Percentiles rank a stretch among this genome's conserved stretches.
Evolutionary conservation across 441 rosid species (phyloP).

Genomic region (Gossypium aridum): DNA sequence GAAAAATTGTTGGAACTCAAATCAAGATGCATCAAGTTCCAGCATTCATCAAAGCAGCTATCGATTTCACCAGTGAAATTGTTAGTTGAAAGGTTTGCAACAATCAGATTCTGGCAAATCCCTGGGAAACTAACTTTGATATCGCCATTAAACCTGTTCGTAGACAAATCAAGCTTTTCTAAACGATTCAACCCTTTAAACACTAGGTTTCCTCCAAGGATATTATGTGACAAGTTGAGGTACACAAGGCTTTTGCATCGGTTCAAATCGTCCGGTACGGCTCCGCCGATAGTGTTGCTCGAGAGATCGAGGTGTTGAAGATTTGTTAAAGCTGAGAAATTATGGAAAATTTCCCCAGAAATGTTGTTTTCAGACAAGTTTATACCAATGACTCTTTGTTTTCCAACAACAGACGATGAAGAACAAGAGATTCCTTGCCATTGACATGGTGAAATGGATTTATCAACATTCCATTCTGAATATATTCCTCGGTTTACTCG

Average conservation of each 20-base stretch:
- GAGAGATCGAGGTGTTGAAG: conserved; percentile 72
- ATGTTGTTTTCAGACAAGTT: conserved; percentile 40
- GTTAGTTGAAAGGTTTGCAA: conserved; percentile 60
- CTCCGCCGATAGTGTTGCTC: conserved; percentile 45
- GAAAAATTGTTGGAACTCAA: conserved; percentile 52
- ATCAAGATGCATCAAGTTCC: conserved; percentile 50
- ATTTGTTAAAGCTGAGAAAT: conserved; percentile 65
- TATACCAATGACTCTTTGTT: conserved; percentile 55
- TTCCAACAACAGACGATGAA: not conserved
- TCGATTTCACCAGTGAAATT: conserved; percentile 54
- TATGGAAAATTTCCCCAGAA: conserved; percentile 33
- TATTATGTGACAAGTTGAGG: conserved; percentile 77
- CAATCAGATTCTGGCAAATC: conserved; percentile 48
- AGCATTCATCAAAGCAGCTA: conserved; percentile 47
- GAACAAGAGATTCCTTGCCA: conserved; percentile 52
- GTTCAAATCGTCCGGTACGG: conserved; percentile 49
- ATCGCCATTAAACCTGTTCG: conserved; percentile 54
- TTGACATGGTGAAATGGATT: conserved; percentile 32
- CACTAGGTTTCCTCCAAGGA: conserved; percentile 39
- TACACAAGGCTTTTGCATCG: conserved; percentile 41
- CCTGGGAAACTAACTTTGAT: conserved; percentile 38
- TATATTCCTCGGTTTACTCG: conserved; percentile 47
- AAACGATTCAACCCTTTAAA: not conserved
- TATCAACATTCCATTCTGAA: conserved; percentile 37
- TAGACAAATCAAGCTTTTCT: conserved; percentile 46